phyloP scores from a whole-genome alignment of 768 basidiomycete genomes.

The Rickenella mellea region DNA sequence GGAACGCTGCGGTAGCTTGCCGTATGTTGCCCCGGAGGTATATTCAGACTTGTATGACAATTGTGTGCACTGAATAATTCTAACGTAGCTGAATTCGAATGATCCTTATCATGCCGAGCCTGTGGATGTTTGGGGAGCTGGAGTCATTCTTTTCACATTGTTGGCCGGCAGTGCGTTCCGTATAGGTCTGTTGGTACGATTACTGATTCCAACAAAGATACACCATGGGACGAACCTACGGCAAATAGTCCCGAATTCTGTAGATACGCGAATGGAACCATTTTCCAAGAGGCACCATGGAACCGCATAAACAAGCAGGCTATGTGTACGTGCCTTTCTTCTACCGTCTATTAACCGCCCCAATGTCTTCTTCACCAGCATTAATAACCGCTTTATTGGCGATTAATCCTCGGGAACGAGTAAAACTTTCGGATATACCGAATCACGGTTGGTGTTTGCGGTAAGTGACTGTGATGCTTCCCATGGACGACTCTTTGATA shows the following conservation, averaged over 20 bases:
- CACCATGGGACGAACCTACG: slow-evolving; percentile 96
- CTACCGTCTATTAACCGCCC: slow-evolving; percentile 5
- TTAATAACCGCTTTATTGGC: slow-evolving; percentile 69
- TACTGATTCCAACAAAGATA: slow-evolving; percentile 44
- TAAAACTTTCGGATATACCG: slow-evolving; percentile 49
- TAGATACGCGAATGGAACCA: slow-evolving; percentile 64
- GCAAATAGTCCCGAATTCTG: slow-evolving; percentile 65
- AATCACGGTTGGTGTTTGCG: slow-evolving; percentile 69
- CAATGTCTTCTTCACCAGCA: slow-evolving; percentile 38
- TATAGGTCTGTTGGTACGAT: not conserved
- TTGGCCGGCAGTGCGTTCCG: slow-evolving; percentile 73
- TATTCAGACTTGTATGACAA: slow-evolving; percentile 7
- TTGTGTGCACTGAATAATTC: slow-evolving; percentile 1
- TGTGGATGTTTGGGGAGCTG: slow-evolving; percentile 92
- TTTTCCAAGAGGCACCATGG: slow-evolving; percentile 78
- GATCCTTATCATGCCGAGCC: slow-evolving; percentile 82
- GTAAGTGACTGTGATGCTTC: too few species aligned
- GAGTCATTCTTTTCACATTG: slow-evolving; percentile 88
- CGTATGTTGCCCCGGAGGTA: slow-evolving; percentile 94
- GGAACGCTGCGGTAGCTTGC: slow-evolving; percentile 85
- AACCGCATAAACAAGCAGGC: slow-evolving; percentile 45
- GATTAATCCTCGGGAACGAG: slow-evolving; percentile 56
- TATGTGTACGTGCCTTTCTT: slow-evolving; percentile 42
- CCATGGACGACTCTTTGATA: too few species aligned
- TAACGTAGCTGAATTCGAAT: slow-evolving; percentile 49